Evolutionary conservation across 257 asterid genomes (phyloP), one percentile per base, ranked within the genome.

Genomic region (Plantago elongata): DNA sequence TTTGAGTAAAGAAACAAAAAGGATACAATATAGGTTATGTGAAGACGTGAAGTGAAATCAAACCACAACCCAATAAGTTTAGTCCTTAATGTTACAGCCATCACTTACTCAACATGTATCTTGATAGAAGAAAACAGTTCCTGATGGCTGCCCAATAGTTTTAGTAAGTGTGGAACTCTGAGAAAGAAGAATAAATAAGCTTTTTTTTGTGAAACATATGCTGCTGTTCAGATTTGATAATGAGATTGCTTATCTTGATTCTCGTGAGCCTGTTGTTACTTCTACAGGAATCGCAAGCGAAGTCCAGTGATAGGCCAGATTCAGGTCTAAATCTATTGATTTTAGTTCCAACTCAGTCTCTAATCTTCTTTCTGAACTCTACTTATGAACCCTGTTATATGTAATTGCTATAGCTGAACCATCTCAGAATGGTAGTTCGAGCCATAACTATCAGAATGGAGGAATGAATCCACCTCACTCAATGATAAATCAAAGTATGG

Each of bases 391-490:
- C 38, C 59, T 69, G 16, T 51, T 44, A 37, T 57, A 67, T 22
- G 14, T 60, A 12, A 18, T 68, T 76, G 67, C 69, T 77, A 58
- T 79, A 84, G 94, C 77, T 5, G 94, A 81, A 62, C 81, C 84
- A 62, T 77, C 86, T 69, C 90, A 80, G 76, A 84, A 84, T 71
- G 92, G 87, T 46, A 76, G 27, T 81, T 77, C 77, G 16, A 72
- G 76, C 61, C 89, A 75, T 75, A 71, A 76, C 72, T 73, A 81
- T 51, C 90, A 82, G 78, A 87, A 87, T 75, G 94, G 88, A 72
- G 88, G 77, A 61, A 60, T 77, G 42, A 71, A 43, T 64, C 48
- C 77, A 47, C 68, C 85, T 38, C 84, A 79, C 49, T 58, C 79
- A 17, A 64, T 68, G 77, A 77, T 75, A 34, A 80, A 78, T 67